These are phyloP conservation scores for Globisporangium canariense DNA, from an alignment of 352 stramenopile species.

Conservation along the genomic window DNA sequence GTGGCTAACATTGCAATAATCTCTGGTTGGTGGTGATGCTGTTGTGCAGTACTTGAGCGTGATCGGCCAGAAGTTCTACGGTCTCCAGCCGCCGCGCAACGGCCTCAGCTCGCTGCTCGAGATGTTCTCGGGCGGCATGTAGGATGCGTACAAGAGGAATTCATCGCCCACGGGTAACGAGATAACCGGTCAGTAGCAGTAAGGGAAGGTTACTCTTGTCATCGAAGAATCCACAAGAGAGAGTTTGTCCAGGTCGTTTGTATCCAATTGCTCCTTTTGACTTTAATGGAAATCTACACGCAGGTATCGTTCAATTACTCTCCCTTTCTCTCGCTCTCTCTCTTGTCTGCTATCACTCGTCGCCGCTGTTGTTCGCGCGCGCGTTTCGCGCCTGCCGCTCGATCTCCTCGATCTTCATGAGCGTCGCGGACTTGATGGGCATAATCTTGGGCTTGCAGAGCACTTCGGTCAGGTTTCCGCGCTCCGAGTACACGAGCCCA, in stretches of 20 bases:
- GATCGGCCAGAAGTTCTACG: constrained; percentile 86
- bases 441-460: constrained; percentile 90
- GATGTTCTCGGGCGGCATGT: constrained; percentile 84
- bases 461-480: constrained; percentile 79
- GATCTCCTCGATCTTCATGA: constrained; percentile 85
- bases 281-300: background rate
- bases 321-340: background rate
- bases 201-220: background rate
- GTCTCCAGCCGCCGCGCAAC: constrained; percentile 70
- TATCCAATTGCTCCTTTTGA: background rate
- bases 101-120: constrained; percentile 80
- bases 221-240: background rate
- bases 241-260: background rate
- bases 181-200: background rate
- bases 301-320: background rate
- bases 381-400: constrained; percentile 61
- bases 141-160: constrained; percentile 1
- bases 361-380: constrained; percentile 9
- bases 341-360: background rate
- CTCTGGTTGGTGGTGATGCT: constrained; percentile 12
- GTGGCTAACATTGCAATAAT: constrained; percentile 2
- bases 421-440: constrained; percentile 84
- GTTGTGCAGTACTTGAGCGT: constrained; percentile 70
- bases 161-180: background rate
- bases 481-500: constrained; percentile 88